Conservation (phyloP, 192 early-diverging fungal genomes). For the Podila minutissima region DNA sequence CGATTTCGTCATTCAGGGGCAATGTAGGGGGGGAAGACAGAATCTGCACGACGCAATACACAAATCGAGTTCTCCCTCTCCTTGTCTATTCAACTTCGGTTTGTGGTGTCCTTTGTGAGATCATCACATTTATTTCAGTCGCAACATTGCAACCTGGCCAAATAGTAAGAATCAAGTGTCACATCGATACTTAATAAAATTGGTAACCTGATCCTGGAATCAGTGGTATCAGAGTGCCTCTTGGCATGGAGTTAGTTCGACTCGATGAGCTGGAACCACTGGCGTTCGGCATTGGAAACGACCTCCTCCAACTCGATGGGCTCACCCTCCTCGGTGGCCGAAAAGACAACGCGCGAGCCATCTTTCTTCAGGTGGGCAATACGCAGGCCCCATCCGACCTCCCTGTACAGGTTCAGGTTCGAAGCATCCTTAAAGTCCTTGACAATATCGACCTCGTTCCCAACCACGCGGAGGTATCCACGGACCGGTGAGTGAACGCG, state of each 20-base stretch:
- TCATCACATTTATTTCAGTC: too few relatives aligned
- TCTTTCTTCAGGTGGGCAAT: constrained; percentile 1
- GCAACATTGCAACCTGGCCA: too few relatives aligned
- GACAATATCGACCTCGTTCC: neutral
- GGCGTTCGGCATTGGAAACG: neutral
- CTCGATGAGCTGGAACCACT: constrained; percentile 6
- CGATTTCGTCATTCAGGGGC: too few relatives aligned
- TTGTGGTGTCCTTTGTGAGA: too few relatives aligned
- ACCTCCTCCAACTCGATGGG: constrained; percentile 6
- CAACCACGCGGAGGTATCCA: neutral
- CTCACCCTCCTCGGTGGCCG: neutral
- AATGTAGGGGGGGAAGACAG: too few relatives aligned
- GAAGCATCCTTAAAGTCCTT: neutral
- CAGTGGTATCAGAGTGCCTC: too few relatives aligned
- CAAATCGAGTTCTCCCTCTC: too few relatives aligned
- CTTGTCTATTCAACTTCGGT: too few relatives aligned
- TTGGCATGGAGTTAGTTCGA: neutral
- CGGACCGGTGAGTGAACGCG: neutral
- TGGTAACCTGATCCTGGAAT: too few relatives aligned
- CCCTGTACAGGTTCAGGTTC: neutral
- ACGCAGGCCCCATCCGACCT: constrained; percentile 19
- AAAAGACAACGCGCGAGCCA: neutral
- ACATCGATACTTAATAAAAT: too few relatives aligned
- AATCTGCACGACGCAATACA: too few relatives aligned
- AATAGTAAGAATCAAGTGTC: too few relatives aligned